Conservation (phyloP, 495 filamentous ascomycete species). For the Podospora conica region DNA sequence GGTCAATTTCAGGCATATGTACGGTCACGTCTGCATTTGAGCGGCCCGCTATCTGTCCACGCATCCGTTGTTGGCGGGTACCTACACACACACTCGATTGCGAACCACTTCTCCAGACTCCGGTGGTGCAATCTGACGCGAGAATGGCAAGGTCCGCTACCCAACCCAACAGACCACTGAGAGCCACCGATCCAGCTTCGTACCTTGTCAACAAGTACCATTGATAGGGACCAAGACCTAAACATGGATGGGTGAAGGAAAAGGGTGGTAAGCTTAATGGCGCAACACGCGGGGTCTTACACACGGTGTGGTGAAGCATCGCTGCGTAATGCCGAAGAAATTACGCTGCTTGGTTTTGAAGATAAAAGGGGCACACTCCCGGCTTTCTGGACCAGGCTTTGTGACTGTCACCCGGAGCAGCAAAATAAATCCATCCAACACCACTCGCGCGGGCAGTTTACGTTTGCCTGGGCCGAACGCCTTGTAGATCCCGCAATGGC, state of each 20-base stretch:
- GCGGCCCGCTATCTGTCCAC: too few relatives aligned
- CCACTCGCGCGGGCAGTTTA: neutral
- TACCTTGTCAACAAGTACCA: neutral
- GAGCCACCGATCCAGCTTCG: neutral
- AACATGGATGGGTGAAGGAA: neutral
- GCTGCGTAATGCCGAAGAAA: neutral
- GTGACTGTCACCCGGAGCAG: neutral
- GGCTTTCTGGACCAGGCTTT: neutral
- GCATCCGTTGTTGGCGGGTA: too few relatives aligned
- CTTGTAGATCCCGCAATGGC: conserved; percentile 20
- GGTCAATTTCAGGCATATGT: too few relatives aligned
- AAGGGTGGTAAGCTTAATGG: neutral
- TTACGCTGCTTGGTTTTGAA: neutral
- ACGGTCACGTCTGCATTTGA: too few relatives aligned
- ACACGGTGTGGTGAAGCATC: conserved; percentile 6
- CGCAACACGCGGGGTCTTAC: conserved; percentile 18
- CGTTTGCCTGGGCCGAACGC: neutral
- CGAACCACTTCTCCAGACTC: neutral
- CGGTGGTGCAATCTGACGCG: conserved; percentile 24
- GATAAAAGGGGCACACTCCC: conserved; percentile 4
- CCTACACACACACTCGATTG: neutral
- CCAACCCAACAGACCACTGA: conserved; percentile 6
- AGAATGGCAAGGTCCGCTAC: conserved; percentile 18
- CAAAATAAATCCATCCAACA: neutral
- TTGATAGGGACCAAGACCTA: neutral